Conservation (phyloP, 2,329 filamentous ascomycete species). For the Ophiocordyceps sinensis region DNA sequence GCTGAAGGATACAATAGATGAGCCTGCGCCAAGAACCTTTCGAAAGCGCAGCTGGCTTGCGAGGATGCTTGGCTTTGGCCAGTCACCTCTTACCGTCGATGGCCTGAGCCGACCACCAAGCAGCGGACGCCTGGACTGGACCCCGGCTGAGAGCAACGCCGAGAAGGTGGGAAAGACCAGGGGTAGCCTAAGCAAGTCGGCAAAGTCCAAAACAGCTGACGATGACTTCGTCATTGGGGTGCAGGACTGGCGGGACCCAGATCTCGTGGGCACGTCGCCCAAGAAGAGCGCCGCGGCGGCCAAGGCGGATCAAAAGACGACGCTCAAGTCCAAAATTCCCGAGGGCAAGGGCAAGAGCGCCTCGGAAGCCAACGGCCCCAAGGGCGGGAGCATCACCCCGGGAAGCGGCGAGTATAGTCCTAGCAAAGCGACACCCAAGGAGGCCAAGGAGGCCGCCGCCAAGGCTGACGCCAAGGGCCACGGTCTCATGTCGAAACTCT, state of each 20-base stretch:
- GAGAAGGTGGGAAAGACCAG: conserved; percentile 38
- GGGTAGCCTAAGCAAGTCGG: conserved; percentile 14
- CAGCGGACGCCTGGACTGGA: conserved; percentile 63
- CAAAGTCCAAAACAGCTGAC: conserved; percentile 7
- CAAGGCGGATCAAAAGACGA: conserved; percentile 1
- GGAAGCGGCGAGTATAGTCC: conserved; percentile 55
- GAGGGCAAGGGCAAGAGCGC: conserved; percentile 1
- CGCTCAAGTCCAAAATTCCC: conserved; percentile 1
- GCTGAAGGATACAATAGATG: conserved; percentile 10
- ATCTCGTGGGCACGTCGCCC: conserved; percentile 21
- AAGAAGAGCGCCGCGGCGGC: conserved; percentile 3
- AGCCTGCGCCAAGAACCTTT: conserved; percentile 7
- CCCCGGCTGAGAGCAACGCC: conserved; percentile 51
- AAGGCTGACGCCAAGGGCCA: conserved; percentile 18
- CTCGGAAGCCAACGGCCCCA: conserved; percentile 21
- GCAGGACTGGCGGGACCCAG: conserved; percentile 74
- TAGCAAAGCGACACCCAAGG: conserved; percentile 1
- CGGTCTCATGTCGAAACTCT: conserved; percentile 33
- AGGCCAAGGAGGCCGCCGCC: conserved; percentile 1
- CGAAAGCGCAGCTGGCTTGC: conserved; percentile 27
- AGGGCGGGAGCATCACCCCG: conserved; percentile 55
- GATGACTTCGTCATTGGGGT: conserved; percentile 65
- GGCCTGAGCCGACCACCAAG: conserved; percentile 53
- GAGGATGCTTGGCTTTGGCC: conserved; percentile 23
- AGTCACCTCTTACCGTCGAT: conserved; percentile 14